Base-by-base conservation (phyloP, 306 rosid species). In the Ammopiptanthus mongolicus region DNA sequence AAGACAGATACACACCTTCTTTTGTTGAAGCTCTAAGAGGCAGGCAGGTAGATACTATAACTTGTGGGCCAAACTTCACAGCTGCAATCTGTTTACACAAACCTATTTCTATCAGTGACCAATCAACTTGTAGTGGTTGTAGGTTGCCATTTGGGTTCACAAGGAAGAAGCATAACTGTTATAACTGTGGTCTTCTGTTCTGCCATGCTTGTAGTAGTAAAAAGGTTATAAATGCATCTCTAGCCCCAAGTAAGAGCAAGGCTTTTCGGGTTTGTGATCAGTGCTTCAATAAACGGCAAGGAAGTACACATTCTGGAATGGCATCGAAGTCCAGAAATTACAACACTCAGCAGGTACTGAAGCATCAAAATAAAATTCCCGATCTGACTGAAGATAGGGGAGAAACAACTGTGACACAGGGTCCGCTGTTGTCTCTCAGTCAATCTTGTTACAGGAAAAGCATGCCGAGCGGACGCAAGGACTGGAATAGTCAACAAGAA, bases 161-260 rank as follows among this genome's bases (percentile, higher is more conserved):
- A 60, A 88, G 93, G 88, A 93, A 90, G 84, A 90, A 82, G 78
- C 98, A 89, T 56, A 87, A 93, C 82, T 93, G 96, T 81, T 90
- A 93, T 69, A 85, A 87, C 69, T 93, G 98, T 15, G 96, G 98
- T 71, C 95, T 90, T 71, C 78, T 80, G 53, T 93, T 90, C 76
- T 93, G 98, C 77, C 84, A 77, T 48, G 14, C 80, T 25, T 93
- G 98, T 55, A 86, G 96, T 75, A 78, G 84, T 46, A 90, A 80
- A 73, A 93, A 84, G 77, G 84, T 76, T 29, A 42, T 48, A 51
- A 85, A 90, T 28, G 95, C 96, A 25, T 83, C 96, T 44, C 87
- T 93, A 65, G 98, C 98, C 13, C 95, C 95, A 0, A 82, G 74
- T 65, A 80, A 80, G 76, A 71, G 81, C 77, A 93, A 90, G 87